A percentile compares a stretch with the other conserved stretches of the same genome.
Conservation (phyloP, 1,139 yeast species). For the Arxiozyma heterogenica region DNA sequence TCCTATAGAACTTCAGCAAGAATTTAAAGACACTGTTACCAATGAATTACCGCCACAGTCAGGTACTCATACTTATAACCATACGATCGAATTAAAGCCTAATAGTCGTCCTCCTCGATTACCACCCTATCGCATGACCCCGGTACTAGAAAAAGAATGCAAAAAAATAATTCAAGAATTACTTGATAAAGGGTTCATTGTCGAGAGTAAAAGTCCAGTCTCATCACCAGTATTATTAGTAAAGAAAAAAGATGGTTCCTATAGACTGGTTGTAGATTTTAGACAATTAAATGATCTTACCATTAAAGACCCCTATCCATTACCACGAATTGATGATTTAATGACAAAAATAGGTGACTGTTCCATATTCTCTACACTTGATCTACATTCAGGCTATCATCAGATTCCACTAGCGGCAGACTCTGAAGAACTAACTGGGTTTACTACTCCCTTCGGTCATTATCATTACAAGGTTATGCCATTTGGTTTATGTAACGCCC, state of each 20-base stretch:
- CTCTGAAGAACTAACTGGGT: conserved; percentile 9
- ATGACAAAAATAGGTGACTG: conserved; percentile 8
- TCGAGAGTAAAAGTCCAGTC: conserved; percentile 13
- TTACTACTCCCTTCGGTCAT: conserved; percentile 11
- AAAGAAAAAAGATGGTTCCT: conserved; percentile 20
- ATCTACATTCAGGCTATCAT: conserved; percentile 13
- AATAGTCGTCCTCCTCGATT: conserved; percentile 5
- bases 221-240: conserved; percentile 19
- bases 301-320: conserved; percentile 18
- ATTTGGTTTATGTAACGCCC: conserved; percentile 11
- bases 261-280: conserved; percentile 22
- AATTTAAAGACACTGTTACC: too few species aligned
- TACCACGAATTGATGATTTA: conserved; percentile 20
- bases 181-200: conserved; percentile 11
- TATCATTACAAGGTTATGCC: conserved; percentile 12
- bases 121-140: conserved; percentile 8
- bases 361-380: conserved; percentile 8
- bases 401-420: conserved; percentile 11
- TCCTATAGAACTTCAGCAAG: too few species aligned
- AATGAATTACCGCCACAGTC: conserved; percentile 1
- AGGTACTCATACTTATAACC: neutral
- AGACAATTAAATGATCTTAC: conserved; percentile 21
- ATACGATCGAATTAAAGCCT: conserved; percentile 5
- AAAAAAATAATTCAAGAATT: conserved; percentile 9
- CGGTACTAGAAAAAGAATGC: conserved; percentile 5